Percentiles rank a stretch among this genome's conserved stretches.
phyloP scores from a whole-genome alignment of 2,329 filamentous ascomycete species.

The Trichoderma sp. region DNA sequence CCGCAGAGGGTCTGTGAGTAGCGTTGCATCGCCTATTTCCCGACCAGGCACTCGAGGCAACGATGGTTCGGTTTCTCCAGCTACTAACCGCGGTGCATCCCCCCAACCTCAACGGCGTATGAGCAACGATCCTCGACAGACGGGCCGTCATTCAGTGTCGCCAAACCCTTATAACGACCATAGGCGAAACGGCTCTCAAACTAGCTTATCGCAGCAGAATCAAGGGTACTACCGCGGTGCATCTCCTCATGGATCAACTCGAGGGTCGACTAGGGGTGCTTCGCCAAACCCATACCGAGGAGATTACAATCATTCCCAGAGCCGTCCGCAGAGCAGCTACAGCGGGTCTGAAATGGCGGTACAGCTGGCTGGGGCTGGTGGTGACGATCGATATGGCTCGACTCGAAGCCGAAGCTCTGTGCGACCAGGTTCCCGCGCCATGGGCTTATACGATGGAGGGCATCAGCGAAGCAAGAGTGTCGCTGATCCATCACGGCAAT shows the following conservation, averaged over 20 bases:
- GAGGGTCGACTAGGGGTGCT: conserved; percentile 43
- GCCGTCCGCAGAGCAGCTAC: conserved; percentile 51
- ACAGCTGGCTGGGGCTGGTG: conserved; percentile 56
- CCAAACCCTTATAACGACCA: conserved; percentile 58
- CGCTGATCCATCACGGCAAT: conserved; percentile 76
- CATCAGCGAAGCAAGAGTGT: conserved; percentile 76
- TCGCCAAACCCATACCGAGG: conserved; percentile 47
- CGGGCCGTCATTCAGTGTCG: conserved; percentile 49
- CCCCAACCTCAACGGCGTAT: conserved; percentile 57
- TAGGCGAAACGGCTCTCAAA: conserved; percentile 37
- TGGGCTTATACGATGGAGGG: conserved; percentile 56
- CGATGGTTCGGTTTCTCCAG: conserved; percentile 64
- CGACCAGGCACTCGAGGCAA: conserved; percentile 58
- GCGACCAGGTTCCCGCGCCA: conserved; percentile 49
- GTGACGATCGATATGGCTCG: conserved; percentile 58
- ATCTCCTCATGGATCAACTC: conserved; percentile 48
- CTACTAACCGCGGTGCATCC: conserved; percentile 60
- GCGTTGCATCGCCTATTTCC: conserved; percentile 42
- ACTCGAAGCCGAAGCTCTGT: conserved; percentile 47
- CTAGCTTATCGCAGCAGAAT: conserved; percentile 42
- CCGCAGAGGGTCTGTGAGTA: conserved; percentile 25
- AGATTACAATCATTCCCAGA: conserved; percentile 40
- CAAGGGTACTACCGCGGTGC: conserved; percentile 51
- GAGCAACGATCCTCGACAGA: conserved; percentile 44
- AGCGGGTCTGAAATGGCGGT: conserved; percentile 60